Conservation (phyloP, 257 asterid genomes). For the Pogostemon cablin region DNA sequence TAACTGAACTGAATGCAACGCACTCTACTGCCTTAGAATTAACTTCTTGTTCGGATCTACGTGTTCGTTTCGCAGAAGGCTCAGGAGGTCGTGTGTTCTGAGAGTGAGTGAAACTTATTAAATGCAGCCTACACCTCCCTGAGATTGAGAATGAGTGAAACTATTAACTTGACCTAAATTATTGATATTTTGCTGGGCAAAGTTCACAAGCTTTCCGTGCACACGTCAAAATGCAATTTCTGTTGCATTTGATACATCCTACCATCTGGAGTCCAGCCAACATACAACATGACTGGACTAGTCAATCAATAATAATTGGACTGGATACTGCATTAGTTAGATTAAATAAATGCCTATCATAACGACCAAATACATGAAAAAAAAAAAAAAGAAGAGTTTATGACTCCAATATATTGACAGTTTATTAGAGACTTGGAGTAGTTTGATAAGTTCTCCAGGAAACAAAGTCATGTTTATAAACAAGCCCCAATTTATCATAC, state of each 20-base stretch:
- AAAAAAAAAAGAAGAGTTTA: neutral
- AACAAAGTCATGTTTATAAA: neutral
- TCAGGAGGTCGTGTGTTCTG: conserved; percentile 16
- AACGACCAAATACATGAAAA: neutral
- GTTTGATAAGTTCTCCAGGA: neutral
- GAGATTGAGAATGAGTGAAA: conserved; percentile 56
- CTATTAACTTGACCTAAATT: conserved; percentile 42
- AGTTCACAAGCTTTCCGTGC: neutral
- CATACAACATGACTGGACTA: neutral
- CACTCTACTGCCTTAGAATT: conserved; percentile 31
- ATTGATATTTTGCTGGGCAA: neutral
- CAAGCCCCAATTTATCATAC: neutral
- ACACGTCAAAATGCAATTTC: neutral
- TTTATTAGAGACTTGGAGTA: neutral
- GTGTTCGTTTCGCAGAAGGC: conserved; percentile 37
- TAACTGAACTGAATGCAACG: conserved; percentile 25
- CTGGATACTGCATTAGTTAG: neutral
- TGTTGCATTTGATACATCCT: neutral
- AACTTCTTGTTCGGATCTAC: conserved; percentile 32
- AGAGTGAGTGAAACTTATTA: conserved; percentile 50
- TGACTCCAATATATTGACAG: neutral
- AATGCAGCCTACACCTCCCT: conserved; percentile 55
- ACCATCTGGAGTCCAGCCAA: conserved; percentile 11
- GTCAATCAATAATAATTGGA: neutral
- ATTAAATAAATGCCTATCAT: neutral